Conservation (phyloP, 352 stramenopile species). For the Phytophthora fragariae region DNA sequence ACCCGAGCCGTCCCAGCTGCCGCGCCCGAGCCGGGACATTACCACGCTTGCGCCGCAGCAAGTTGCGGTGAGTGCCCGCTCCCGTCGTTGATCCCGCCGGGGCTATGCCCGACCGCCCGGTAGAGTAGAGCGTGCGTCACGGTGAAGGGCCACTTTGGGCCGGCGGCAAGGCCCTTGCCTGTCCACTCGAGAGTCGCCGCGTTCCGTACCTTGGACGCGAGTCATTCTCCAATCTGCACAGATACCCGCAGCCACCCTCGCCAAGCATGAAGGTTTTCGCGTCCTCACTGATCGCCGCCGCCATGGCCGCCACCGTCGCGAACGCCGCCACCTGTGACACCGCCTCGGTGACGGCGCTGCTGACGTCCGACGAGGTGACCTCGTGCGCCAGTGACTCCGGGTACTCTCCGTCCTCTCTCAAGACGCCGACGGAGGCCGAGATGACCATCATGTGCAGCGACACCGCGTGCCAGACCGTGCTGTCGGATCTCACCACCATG, state of each 20-base stretch:
- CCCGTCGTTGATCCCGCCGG: constrained; percentile 17
- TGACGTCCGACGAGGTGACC: constrained; percentile 18
- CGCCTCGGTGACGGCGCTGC: constrained; percentile 26
- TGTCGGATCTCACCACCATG: constrained; percentile 32
- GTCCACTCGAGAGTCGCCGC: constrained; percentile 19
- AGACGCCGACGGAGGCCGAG: constrained; percentile 26
- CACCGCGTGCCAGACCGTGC: constrained; percentile 40
- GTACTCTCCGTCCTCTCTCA: constrained; percentile 39
- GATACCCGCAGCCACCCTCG: constrained; percentile 18
- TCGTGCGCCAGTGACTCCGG: constrained; percentile 41
- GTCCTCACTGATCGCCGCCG: constrained; percentile 25
- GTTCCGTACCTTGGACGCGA: constrained; percentile 10
- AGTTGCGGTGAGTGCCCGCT: constrained; percentile 19
- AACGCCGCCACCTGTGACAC: constrained; percentile 39
- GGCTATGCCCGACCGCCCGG: constrained; percentile 22
- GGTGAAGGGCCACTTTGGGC: not conserved
- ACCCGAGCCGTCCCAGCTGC: constrained; percentile 7
- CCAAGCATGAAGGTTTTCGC: constrained; percentile 42
- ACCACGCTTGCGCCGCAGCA: constrained; percentile 16
- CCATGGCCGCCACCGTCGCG: constrained; percentile 23
- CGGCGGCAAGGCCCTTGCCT: not conserved
- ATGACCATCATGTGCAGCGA: constrained; percentile 42
- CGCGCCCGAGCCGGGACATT: constrained; percentile 12
- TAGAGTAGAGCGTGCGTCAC: constrained; percentile 21
- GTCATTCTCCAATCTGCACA: constrained; percentile 35